phyloP scores from a whole-genome alignment of 1,139 yeast species.

The Geotrichum aggregatum region DNA sequence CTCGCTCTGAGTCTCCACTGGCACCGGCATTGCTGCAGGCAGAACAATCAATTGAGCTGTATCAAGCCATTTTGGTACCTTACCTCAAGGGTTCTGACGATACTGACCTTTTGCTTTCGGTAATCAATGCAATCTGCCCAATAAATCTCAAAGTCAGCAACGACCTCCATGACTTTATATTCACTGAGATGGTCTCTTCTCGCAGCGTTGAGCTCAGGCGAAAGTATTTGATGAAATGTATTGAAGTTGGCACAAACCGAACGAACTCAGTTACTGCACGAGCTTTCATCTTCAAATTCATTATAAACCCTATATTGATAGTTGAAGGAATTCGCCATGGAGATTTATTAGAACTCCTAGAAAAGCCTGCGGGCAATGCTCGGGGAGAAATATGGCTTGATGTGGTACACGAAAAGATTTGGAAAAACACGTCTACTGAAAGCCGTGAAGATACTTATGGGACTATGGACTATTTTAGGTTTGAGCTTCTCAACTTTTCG shows the following conservation, averaged over 20 bases:
- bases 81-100: constrained; percentile 44
- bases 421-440: constrained; percentile 60
- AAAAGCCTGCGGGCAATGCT: constrained; percentile 32
- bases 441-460: constrained; percentile 53
- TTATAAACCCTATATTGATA: constrained; percentile 63
- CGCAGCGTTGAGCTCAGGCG: constrained; percentile 48
- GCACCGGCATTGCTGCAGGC: constrained; percentile 68
- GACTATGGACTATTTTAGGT: constrained; percentile 66
- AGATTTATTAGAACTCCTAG: constrained; percentile 49
- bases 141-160: constrained; percentile 47
- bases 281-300: constrained; percentile 57
- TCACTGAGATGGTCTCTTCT: constrained; percentile 53
- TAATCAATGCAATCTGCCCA: constrained; percentile 48
- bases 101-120: constrained; percentile 44
- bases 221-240: constrained; percentile 50
- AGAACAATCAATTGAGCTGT: constrained; percentile 61
- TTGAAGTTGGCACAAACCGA: constrained; percentile 41
- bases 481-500: constrained; percentile 77
- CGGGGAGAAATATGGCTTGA: constrained; percentile 54
- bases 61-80: constrained; percentile 54
- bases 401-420: constrained; percentile 57
- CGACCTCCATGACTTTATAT: constrained; percentile 55
- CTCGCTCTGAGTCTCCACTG: constrained; percentile 47
- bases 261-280: constrained; percentile 47
- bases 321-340: constrained; percentile 56